Base-by-base conservation (phyloP, 2,329 filamentous ascomycete genomes). In the Apiospora arundinis region DNA sequence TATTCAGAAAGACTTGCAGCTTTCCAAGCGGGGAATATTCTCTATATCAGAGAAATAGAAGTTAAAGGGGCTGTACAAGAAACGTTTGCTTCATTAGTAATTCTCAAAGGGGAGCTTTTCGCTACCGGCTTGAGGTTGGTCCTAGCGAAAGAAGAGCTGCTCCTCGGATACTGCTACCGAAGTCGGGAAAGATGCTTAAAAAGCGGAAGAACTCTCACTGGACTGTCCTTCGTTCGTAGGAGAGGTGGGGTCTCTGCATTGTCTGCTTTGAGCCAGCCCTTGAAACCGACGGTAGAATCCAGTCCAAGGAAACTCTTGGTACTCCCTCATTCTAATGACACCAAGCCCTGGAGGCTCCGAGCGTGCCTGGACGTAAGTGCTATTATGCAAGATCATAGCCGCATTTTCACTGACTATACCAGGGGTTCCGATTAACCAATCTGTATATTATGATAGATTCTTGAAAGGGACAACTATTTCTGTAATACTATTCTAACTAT, bases 371-470 rank as follows among this genome's bases (percentile, higher is more conserved):
- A 21, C 28, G 28, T 60, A 60, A 60, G 28, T n/a, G 37, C 18
- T 60, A n/a, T 60, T 18, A n/a, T 60, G 18, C 18, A 60, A 37
- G 6, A 60, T 37, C 28, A 37, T 37, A 37, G 25, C 7, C 16
- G 37, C 16, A 60, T 16, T 60, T 60, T 60, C 28, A 60, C 28
- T 37, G 4, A 60, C 25, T 60, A 60, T 40, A 60, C 5, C 18
- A 60, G 6, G 52, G 52, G 52, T n/a, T 60, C 28, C 52, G 52
- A 60, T 60, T 60, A 21, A 60, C 52, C 28, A 60, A 60, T 37
- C 28, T 60, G 18, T 37, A 11, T 60, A 40, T 9, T 32, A 6
- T 28, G 8, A 56, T 56, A 60, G 6, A 60, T n/a, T n/a, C 16
- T 6, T 60, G 4, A 60, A 37, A 40, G 28, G 28, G 28, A 60